A percentile compares a stretch with the other conserved stretches of the same genome.
Evolutionary conservation across 495 filamentous ascomycete species (phyloP).

Genomic region (Hyaloscypha variabilis): DNA sequence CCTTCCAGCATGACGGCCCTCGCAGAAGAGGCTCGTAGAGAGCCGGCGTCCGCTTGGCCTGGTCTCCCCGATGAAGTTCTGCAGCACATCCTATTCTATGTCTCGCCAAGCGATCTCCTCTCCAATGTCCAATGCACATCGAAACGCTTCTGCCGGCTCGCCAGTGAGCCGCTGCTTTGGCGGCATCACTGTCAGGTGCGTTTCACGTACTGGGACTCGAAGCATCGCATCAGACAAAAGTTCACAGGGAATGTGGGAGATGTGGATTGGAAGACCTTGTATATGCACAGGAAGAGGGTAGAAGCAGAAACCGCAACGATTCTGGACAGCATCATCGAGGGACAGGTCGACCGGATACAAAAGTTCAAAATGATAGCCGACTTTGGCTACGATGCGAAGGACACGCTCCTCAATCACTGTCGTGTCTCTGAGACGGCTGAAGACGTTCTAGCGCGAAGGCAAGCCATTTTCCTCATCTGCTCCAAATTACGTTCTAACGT

Average conservation of each 20-base stretch:
- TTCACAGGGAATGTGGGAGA: conserved; percentile 48
- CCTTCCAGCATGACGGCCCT: background rate
- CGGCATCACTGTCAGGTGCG: conserved; percentile 66
- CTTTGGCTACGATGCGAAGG: conserved; percentile 86
- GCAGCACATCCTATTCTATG: conserved; percentile 64
- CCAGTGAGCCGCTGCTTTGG: conserved; percentile 77
- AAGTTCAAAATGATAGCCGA: conserved; percentile 69
- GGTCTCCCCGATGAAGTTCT: conserved; percentile 76
- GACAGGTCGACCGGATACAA: conserved; percentile 67
- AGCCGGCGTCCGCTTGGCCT: background rate
- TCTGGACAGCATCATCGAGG: conserved; percentile 71
- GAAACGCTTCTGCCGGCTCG: conserved; percentile 63
- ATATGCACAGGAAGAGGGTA: conserved; percentile 55
- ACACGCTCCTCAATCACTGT: conserved; percentile 71
- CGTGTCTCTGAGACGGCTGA: conserved; percentile 58
- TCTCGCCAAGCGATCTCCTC: conserved; percentile 56
- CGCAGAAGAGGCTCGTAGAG: background rate
- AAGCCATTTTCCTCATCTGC: conserved; percentile 12
- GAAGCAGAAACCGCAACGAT: conserved; percentile 57
- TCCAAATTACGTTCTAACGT: conserved; percentile 8
- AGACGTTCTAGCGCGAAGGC: conserved; percentile 85
- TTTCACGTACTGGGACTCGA: conserved; percentile 73
- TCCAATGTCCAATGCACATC: conserved; percentile 58
- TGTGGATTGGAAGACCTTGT: conserved; percentile 79
- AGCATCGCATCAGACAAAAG: conserved; percentile 65